Evolutionary conservation across 2,329 filamentous ascomycete species (phyloP).

Genomic region (Lachnellula subtilissima): DNA sequence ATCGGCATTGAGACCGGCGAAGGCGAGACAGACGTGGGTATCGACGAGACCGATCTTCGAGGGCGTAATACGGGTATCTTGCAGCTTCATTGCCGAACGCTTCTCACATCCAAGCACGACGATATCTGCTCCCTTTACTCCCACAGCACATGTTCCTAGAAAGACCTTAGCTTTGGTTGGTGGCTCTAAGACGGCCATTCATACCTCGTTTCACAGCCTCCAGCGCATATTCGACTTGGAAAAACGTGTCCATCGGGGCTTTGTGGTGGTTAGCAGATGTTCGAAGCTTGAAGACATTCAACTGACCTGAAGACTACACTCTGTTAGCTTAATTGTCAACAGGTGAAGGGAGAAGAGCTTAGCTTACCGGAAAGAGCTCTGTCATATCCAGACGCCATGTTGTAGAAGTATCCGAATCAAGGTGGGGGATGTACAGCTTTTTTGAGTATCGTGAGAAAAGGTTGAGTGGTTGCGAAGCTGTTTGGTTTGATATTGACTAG

Average conservation of each 20-base stretch:
- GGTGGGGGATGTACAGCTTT: conserved; percentile 9
- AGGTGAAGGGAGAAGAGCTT: conserved; percentile 25
- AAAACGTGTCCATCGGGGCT: conserved; percentile 99
- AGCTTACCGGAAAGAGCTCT: conserved; percentile 93
- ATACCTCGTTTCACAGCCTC: conserved; percentile 97
- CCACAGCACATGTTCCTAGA: conserved; percentile 91
- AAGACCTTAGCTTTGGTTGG: conserved; percentile 16
- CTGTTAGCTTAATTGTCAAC: conserved; percentile 40
- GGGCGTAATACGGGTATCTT: conserved; percentile 97
- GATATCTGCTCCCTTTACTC: conserved; percentile 90
- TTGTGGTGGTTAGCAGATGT: conserved; percentile 39
- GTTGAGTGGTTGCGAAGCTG: conserved; percentile 12
- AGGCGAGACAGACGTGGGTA: conserved; percentile 92
- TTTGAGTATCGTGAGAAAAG: conserved; percentile 8
- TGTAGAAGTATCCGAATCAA: conserved; percentile 28
- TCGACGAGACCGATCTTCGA: conserved; percentile 98
- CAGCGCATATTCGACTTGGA: conserved; percentile 98
- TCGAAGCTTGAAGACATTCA: not conserved
- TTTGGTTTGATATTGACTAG: conserved; percentile 7
- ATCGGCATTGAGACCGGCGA: conserved; percentile 95
- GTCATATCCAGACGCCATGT: conserved; percentile 94
- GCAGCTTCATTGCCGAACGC: conserved; percentile 97
- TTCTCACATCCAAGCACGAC: conserved; percentile 98
- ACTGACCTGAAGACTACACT: conserved; percentile 70
- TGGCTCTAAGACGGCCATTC: conserved; percentile 13